Base-by-base conservation (phyloP, 1,284 basidiomycete genomes). In the Naganishia liquefaciens region DNA sequence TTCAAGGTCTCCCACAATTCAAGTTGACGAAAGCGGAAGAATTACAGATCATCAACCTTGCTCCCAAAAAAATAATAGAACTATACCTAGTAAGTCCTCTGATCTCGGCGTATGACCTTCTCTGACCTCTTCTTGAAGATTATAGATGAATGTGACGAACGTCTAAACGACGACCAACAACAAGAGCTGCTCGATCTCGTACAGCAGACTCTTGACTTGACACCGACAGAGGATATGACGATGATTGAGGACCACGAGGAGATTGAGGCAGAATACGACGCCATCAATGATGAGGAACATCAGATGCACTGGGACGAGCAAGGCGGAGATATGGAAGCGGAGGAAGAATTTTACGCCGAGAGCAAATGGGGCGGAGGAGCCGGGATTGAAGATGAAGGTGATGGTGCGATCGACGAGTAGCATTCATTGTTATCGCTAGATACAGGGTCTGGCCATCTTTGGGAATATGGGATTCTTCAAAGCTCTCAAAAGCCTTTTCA, bases 1-100 rank as follows among this genome's bases (percentile, higher is more conserved):
- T 89, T 15, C 84, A 86, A 67, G 80, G 80, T 42, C 84, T 96
- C 13, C 83, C 84, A 15, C 80, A 84, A 49, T 89, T 86, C 67
- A 84, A 85, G 10, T 80, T 97, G 67, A 94, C 92, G 0, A 95
- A 94, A 73, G 86, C 88, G 4, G 93, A 97, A 81, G 91, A 93
- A 71, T 82, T 97, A 4, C 92, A 95, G 75, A 84, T 95, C 40
- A 87, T 92, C 53, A 96, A 97, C 74, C 83, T 95, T 17, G 88
- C 88, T 0, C 94, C 93, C 0, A 86, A 84, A 5, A 84, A 86
- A 54, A 81, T 87, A 0, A 91, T 96, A 33, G 92, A 93, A 74
- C 85, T 97, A 25, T 94, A 96, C 71, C 88, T 92, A 53, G 92
- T 94, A 71, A 65, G 90, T 85, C 19, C 1, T 47, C 2, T 5